Evolutionary conservation across 352 stramenopile species (phyloP).

Genomic region (Pilasporangium apinafurcum): DNA sequence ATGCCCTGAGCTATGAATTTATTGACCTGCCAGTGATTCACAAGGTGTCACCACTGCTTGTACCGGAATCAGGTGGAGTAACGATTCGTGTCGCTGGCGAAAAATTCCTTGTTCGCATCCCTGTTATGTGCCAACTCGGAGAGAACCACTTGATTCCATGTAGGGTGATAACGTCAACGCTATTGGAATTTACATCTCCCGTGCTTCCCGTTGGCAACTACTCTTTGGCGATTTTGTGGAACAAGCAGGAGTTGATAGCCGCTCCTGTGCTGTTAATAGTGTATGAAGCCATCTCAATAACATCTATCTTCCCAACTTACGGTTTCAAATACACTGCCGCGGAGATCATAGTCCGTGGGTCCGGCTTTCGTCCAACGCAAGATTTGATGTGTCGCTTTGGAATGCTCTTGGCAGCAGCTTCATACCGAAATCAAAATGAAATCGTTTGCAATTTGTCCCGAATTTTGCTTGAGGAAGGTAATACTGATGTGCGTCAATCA

Average conservation of each 20-base stretch:
- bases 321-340: constrained; percentile 9
- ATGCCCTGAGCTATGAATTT: constrained; percentile 15
- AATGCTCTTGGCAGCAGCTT: constrained; percentile 1
- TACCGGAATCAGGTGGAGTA: constrained; percentile 9
- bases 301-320: constrained; percentile 10
- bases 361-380: constrained; percentile 12
- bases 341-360: constrained; percentile 13
- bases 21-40: constrained; percentile 9
- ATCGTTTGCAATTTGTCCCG: constrained; percentile 13
- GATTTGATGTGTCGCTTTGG: constrained; percentile 24
- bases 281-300: constrained; percentile 12
- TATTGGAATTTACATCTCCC: constrained; percentile 21
- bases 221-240: constrained; percentile 29
- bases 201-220: constrained; percentile 16
- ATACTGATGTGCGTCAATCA: neutral
- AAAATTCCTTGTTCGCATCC: constrained; percentile 4
- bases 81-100: constrained; percentile 13
- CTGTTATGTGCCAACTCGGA: constrained; percentile 16
- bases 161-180: constrained; percentile 7
- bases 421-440: constrained; percentile 15
- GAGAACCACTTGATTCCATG: constrained; percentile 1
- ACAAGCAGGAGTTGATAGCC: constrained; percentile 16
- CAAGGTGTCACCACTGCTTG: constrained; percentile 7
- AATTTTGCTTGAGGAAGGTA: neutral
- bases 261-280: constrained; percentile 4